A percentile compares a stretch with the other conserved stretches of the same genome.
Evolutionary conservation across 306 rosid species (phyloP).

Genomic region (Senna siamea): DNA sequence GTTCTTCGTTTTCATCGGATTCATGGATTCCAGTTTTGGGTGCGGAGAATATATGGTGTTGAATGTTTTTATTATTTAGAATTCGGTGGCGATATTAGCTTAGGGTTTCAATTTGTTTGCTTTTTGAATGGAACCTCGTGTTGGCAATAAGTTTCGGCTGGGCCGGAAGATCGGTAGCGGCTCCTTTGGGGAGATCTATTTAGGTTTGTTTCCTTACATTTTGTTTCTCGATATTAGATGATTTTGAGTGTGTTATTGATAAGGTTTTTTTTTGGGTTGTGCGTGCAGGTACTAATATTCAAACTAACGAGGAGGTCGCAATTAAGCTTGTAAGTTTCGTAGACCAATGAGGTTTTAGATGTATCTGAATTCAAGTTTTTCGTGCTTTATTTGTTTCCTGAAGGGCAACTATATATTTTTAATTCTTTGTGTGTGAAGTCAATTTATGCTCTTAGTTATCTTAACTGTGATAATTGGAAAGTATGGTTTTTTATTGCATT

Average conservation of each 20-base stretch:
- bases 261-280: not conserved
- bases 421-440: not conserved
- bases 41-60: slow-evolving; percentile 7
- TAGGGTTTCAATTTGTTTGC: slow-evolving; percentile 48
- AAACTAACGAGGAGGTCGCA: slow-evolving; percentile 83
- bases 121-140: slow-evolving; percentile 80
- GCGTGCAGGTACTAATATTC: slow-evolving; percentile 71
- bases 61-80: slow-evolving; percentile 6
- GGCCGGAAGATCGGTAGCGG: slow-evolving; percentile 95
- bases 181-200: slow-evolving; percentile 93
- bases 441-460: slow-evolving; percentile 29
- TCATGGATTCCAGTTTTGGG: slow-evolving; percentile 37
- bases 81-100: slow-evolving; percentile 41
- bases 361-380: slow-evolving; percentile 3
- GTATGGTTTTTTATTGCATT: slow-evolving; percentile 14
- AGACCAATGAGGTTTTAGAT: slow-evolving; percentile 20
- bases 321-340: slow-evolving; percentile 75
- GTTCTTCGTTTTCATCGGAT: slow-evolving; percentile 15
- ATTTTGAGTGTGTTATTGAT: slow-evolving; percentile 22
- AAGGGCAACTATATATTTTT: too few relatives aligned
- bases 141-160: slow-evolving; percentile 78
- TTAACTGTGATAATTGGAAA: slow-evolving; percentile 18
- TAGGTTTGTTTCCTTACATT: slow-evolving; percentile 48
- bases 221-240: slow-evolving; percentile 6
- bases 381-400: not conserved